Percentiles rank a stretch among this genome's conserved stretches.
Evolutionary conservation across 2,329 filamentous ascomycete genomes (phyloP).

Genomic region (Colletotrichum godetiae): DNA sequence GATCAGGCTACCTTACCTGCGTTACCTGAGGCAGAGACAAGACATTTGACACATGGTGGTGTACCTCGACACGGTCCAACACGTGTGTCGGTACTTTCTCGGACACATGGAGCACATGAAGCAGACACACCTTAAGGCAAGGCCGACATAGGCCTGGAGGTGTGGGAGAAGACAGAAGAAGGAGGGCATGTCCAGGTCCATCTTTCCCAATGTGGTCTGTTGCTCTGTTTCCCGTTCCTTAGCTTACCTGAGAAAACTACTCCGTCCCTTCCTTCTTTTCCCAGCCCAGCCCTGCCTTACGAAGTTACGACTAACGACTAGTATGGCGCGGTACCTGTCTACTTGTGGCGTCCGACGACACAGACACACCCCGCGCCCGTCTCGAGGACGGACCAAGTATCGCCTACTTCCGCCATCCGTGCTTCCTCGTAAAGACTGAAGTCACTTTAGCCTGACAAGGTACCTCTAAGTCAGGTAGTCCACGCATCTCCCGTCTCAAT

Average conservation of each 20-base stretch:
- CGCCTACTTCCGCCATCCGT: constrained; percentile 13
- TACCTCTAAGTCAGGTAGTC: no score
- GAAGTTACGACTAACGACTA: no score
- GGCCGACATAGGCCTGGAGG: neutral
- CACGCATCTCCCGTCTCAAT: constrained; percentile 7
- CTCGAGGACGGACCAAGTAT: constrained; percentile 20
- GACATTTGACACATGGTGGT: neutral
- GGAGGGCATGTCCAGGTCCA: neutral
- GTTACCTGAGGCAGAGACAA: neutral
- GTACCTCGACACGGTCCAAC: neutral
- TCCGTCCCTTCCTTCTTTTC: neutral
- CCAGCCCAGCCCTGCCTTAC: neutral
- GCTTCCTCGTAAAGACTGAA: neutral
- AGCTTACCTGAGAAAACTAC: neutral
- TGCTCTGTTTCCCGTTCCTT: neutral
- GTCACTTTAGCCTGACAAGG: no score
- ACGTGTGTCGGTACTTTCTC: neutral
- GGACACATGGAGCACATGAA: constrained; percentile 1
- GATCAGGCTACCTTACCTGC: neutral
- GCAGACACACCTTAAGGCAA: neutral
- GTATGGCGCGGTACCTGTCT: neutral
- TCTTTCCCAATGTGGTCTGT: neutral
- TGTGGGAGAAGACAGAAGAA: neutral
- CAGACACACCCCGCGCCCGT: neutral
- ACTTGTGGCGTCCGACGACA: neutral